Evolutionary conservation across 768 basidiomycete genomes (phyloP), one percentile per base, ranked within the genome.

Genomic region (Myochromella boudieri): DNA sequence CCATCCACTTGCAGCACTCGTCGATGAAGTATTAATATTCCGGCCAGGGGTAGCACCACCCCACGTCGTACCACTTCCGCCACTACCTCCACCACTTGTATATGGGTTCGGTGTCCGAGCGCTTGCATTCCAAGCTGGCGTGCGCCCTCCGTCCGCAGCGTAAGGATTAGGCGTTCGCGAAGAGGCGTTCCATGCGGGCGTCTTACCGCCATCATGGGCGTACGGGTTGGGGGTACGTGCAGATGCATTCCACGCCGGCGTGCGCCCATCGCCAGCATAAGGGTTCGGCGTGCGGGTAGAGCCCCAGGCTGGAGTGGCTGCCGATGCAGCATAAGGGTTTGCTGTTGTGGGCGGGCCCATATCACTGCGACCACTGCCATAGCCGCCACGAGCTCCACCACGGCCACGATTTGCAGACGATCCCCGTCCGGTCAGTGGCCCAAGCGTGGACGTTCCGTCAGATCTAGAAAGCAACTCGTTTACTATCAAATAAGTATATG

Each of bases 31-130:
- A n/a, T 33, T 22, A 33, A 39, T 45, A 49, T 42, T 56, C 57
- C 65, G 51, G 37, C 62, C 59, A n/a, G 65, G 68, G 36, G 64
- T 68, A 14, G 55, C 60, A 29, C 61, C 57, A 18, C 67, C 64
- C 39, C 67, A 65, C 34, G 59, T 62, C 14, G 66, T 58, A 50
- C 77, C 71, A 44, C 76, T 78, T 0, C 80, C 79, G 22, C 77
- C 80, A 51, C 70, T 69, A 8, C 77, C 69, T 26, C 74, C 70
- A 29, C 68, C 66, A 39, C 63, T 62, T 12, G 71, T 63, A 48
- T 88, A 85, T 1, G 86, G 85, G 61, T 88, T 90, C 3, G 88
- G 87, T 2, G 88, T 89, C 44, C 79, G 69, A 22, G 81, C 78
- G 32, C 70, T 68, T 6, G 75, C 75, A 50, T 72, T 77, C 77